Percentiles rank a stretch among this genome's conserved stretches.
phyloP scores from a whole-genome alignment of 495 filamentous ascomycete species.

The Hypoxylon perforatum region DNA sequence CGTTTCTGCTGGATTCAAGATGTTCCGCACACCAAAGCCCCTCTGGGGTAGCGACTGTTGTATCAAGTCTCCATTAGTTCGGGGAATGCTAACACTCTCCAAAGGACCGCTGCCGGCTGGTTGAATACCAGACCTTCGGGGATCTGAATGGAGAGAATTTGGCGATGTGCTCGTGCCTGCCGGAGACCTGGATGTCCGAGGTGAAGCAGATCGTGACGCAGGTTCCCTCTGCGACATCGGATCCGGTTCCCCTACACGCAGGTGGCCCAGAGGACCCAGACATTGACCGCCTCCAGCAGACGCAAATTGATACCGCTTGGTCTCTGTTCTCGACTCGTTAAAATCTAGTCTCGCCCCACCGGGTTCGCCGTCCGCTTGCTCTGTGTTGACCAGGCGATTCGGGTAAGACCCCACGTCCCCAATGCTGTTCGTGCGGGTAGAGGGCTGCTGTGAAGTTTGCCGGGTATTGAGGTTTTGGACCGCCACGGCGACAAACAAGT shows the following conservation, averaged over 20 bases:
- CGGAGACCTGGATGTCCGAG: conserved; percentile 48
- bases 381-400: conserved; percentile 35
- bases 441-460: conserved; percentile 31
- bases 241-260: conserved; percentile 66
- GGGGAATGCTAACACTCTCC: conserved; percentile 35
- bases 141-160: conserved; percentile 38
- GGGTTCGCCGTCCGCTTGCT: conserved; percentile 40
- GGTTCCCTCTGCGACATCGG: conserved; percentile 69
- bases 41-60: conserved; percentile 53
- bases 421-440: conserved; percentile 35
- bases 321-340: conserved; percentile 42
- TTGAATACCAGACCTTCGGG: conserved; percentile 38
- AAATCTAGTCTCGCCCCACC: conserved; percentile 49
- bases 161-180: conserved; percentile 37
- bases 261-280: conserved; percentile 59
- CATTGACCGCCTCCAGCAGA: conserved; percentile 61
- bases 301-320: conserved; percentile 40
- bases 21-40: conserved; percentile 61
- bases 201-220: conserved; percentile 60
- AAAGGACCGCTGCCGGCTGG: conserved; percentile 37
- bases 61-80: conserved; percentile 46
- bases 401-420: conserved; percentile 36
- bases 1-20: conserved; percentile 60
- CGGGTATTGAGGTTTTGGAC: conserved; percentile 38
- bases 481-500: conserved; percentile 40